phyloP scores from a whole-genome alignment of 2,329 filamentous ascomycete species.

The Fusarium agapanthi region DNA sequence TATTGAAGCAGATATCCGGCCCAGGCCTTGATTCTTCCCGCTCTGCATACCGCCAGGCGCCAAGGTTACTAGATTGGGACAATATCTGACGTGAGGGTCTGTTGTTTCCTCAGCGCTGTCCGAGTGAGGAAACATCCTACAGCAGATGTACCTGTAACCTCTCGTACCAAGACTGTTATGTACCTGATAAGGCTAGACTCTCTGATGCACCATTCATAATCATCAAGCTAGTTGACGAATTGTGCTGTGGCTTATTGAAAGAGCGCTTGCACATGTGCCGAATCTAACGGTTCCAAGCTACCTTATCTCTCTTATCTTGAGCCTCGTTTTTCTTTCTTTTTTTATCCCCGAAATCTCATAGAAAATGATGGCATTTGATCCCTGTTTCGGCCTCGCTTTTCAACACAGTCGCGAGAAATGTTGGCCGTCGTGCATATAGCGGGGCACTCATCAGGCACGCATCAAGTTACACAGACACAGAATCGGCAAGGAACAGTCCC shows the following conservation, averaged over 20 bases:
- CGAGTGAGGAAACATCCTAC: background rate
- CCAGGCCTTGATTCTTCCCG: background rate
- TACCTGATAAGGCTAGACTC: background rate
- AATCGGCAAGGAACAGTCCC: background rate
- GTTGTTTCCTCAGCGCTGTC: background rate
- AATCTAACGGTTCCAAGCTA: background rate
- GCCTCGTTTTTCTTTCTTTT: rapidly evolving
- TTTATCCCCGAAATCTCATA: rapidly evolving
- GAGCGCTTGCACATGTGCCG: background rate
- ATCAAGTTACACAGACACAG: background rate
- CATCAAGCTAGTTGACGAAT: background rate
- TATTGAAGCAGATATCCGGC: background rate
- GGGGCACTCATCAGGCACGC: background rate
- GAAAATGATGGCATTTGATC: rapidly evolving
- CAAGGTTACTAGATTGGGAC: background rate
- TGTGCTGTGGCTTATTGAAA: background rate
- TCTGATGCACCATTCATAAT: background rate
- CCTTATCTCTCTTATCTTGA: no score
- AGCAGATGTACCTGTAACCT: background rate
- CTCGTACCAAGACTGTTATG: background rate
- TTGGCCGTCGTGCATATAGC: background rate
- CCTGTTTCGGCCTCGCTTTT: constrained; percentile 23
- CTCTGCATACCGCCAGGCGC: background rate
- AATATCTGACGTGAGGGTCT: background rate
- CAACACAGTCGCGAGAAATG: constrained; percentile 13